Conservation (phyloP, 805 yeast species). For the Saccharomycopsis malanga region DNA sequence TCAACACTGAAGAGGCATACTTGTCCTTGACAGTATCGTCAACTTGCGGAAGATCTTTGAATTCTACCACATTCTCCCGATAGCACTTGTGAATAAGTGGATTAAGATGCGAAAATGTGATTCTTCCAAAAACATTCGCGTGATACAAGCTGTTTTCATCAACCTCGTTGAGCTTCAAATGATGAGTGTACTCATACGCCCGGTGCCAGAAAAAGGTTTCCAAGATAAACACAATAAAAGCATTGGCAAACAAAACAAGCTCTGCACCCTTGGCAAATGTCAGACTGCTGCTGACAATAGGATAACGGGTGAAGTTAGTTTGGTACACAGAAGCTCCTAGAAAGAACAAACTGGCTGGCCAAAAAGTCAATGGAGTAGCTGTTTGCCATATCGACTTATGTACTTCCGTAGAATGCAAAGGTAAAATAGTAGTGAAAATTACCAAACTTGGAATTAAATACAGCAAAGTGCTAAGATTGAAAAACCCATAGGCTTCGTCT, state of each 20-base stretch:
- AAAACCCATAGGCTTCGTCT: neutral
- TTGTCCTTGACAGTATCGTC: slow-evolving; percentile 33
- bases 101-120: slow-evolving; percentile 45
- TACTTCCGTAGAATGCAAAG: slow-evolving; percentile 19
- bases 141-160: slow-evolving; percentile 5
- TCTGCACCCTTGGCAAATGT: neutral
- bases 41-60: slow-evolving; percentile 37
- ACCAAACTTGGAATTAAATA: slow-evolving; percentile 1
- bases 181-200: slow-evolving; percentile 11
- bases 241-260: slow-evolving; percentile 5
- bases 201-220: slow-evolving; percentile 18
- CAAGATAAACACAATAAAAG: slow-evolving; percentile 1
- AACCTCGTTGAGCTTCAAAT: slow-evolving; percentile 12
- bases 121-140: slow-evolving; percentile 28
- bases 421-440: slow-evolving; percentile 9
- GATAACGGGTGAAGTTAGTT: slow-evolving; percentile 10
- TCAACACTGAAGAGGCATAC: slow-evolving; percentile 28
- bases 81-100: slow-evolving; percentile 36
- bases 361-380: slow-evolving; percentile 10
- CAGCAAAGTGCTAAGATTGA: neutral
- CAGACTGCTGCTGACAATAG: neutral
- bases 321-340: slow-evolving; percentile 11
- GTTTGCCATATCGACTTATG: slow-evolving; percentile 19
- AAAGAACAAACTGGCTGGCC: slow-evolving; percentile 13
- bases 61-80: slow-evolving; percentile 32